Evolutionary conservation across 148 eudicot genomes (phyloP), one percentile per base, ranked within the genome.

Genomic region (Cornus suecica): DNA sequence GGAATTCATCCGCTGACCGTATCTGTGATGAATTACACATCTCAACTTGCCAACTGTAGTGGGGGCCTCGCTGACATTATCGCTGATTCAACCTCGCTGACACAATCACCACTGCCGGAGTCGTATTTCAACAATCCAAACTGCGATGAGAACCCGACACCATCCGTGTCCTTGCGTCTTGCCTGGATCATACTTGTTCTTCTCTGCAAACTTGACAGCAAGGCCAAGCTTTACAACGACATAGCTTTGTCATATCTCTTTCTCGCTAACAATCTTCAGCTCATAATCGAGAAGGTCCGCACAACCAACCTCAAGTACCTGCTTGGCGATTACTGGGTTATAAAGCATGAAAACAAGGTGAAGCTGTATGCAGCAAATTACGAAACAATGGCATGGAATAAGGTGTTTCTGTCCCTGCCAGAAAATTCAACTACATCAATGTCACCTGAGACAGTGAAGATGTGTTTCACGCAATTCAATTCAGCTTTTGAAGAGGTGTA

Each of bases 151-250:
- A 15, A 25, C 28, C 42, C 67, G 7, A 28, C 66, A 15, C 65
- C 54, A 5, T 67, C 72, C 5, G 25, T 73, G 5, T 70, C 78
- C 0, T 31, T 25, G 2, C 75, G 76, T 22, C 31, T 83, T 6
- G 83, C 79, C 1, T 80, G 83, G 86, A 64, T 80, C 34, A 65
- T 83, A 6, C 76, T 80, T 6, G 60, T 77, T 7, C 86, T 83
- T 62, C 80, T 83, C 15, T 80, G 86, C 80, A 83, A 80, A 62
- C 86, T 83, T 28, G 79, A 80, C 76, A 32, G 65, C 42, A 74
- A 80, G 27, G 83, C 83, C 3, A 73, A 73, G 7, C 65, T 65
- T 69, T 83, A 83, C 80, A 69, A 80, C 6, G 83, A 80, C 68
- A 28, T 74, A 5, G 72, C 80, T 13, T 62, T 80, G n/a, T 69